A percentile compares a stretch with the other conserved stretches of the same genome.
Conservation (phyloP, 495 filamentous ascomycete genomes). For the Talaromyces borbonicus region DNA sequence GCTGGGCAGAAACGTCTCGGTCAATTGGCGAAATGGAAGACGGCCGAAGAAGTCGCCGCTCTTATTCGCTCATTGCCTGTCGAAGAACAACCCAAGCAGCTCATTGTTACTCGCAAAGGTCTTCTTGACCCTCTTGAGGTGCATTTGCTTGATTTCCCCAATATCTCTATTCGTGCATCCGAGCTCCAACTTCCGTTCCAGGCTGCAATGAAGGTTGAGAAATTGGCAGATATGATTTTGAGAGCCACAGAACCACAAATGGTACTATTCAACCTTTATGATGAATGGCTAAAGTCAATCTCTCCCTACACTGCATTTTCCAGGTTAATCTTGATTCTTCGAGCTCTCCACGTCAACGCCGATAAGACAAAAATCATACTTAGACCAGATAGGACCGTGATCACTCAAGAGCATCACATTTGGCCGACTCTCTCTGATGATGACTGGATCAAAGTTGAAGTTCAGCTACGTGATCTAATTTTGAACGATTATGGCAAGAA, state of each 20-base stretch:
- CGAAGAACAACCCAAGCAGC: conserved; percentile 97
- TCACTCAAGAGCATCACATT: conserved; percentile 98
- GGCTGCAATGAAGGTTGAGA: conserved; percentile 99
- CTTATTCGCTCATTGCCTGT: conserved; percentile 94
- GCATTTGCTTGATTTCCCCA: conserved; percentile 95
- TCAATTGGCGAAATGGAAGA: conserved; percentile 99
- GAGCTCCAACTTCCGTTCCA: conserved; percentile 98
- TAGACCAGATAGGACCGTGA: conserved; percentile 95
- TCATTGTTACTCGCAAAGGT: conserved; percentile 97
- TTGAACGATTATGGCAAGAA: conserved; percentile 99
- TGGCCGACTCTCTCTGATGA: conserved; percentile 94
- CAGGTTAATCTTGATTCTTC: conserved; percentile 85
- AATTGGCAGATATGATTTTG: conserved; percentile 97
- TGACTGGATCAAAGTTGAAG: conserved; percentile 98
- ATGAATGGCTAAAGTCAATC: conserved; percentile 98
- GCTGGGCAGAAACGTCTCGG: conserved; percentile 98
- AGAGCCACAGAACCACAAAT: conserved; percentile 97
- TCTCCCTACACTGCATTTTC: conserved; percentile 99
- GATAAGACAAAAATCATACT: conserved; percentile 98
- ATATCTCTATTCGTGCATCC: conserved; percentile 97
- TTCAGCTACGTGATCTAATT: conserved; percentile 89
- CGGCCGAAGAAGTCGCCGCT: conserved; percentile 97
- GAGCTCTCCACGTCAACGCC: conserved; percentile 92
- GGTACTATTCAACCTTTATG: conserved; percentile 98
- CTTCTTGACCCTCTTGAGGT: conserved; percentile 96